Conservation (phyloP, 345 rosid genomes). For the Nephelium lappaceum region DNA sequence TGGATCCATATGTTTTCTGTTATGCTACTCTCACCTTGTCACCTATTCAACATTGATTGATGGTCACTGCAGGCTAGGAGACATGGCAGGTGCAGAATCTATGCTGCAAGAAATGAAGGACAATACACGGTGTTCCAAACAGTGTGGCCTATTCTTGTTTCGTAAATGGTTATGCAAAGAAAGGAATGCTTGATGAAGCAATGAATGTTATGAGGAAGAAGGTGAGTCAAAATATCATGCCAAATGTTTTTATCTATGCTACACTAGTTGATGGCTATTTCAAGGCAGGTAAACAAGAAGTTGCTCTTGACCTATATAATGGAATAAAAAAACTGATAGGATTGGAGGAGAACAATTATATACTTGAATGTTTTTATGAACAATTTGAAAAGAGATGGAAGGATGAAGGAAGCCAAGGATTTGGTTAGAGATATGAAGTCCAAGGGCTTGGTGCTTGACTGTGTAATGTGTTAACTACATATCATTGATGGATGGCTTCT, state of each 20-base stretch:
- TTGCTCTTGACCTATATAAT: constrained; percentile 60
- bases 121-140: constrained; percentile 51
- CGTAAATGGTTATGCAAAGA: constrained; percentile 70
- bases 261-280: no score
- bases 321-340: constrained; percentile 67
- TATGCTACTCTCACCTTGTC: no score
- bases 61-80: constrained; percentile 73
- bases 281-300: no score
- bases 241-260: no score
- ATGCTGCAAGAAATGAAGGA: constrained; percentile 62
- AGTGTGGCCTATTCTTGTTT: constrained; percentile 68
- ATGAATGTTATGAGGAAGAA: no score
- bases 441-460: constrained; percentile 63
- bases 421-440: constrained; percentile 55
- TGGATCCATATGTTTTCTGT: no score
- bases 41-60: constrained; percentile 75
- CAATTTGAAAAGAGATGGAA: constrained; percentile 61
- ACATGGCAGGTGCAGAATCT: constrained; percentile 55
- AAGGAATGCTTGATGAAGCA: no score
- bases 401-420: constrained; percentile 54
- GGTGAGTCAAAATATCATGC: no score
- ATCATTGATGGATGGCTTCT: constrained; percentile 84
- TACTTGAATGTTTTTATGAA: constrained; percentile 70
- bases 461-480: constrained; percentile 62
- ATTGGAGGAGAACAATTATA: constrained; percentile 55